phyloP scores from a whole-genome alignment of 768 basidiomycete species.

The Suillus variegatus region DNA sequence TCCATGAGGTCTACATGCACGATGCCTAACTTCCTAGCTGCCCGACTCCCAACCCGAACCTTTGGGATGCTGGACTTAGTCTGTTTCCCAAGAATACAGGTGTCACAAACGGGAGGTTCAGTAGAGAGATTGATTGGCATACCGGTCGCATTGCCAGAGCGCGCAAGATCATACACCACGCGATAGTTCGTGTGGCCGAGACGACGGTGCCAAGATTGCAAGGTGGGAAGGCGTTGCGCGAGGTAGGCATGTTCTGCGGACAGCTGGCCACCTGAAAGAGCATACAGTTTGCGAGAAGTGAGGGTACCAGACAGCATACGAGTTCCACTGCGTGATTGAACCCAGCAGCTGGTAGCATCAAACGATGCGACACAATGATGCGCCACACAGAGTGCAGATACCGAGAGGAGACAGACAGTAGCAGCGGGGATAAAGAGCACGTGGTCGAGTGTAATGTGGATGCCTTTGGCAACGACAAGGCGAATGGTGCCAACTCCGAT shows the following conservation, averaged over 20 bases:
- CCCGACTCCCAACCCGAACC: neutral
- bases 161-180: slow-evolving; percentile 28
- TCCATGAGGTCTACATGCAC: slow-evolving; percentile 8
- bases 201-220: slow-evolving; percentile 30
- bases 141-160: slow-evolving; percentile 13
- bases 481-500: slow-evolving; percentile 28
- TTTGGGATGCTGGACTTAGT: slow-evolving; percentile 2
- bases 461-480: slow-evolving; percentile 16
- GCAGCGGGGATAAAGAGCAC: slow-evolving; percentile 22
- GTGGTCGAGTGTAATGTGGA: slow-evolving; percentile 7
- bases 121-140: slow-evolving; percentile 5
- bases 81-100: slow-evolving; percentile 10
- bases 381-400: slow-evolving; percentile 17
- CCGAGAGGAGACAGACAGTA: slow-evolving; percentile 21
- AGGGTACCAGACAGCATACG: slow-evolving; percentile 5
- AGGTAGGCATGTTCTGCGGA: slow-evolving; percentile 19
- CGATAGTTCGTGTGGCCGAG: slow-evolving; percentile 32
- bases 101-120: neutral
- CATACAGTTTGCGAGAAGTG: neutral
- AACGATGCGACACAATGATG: slow-evolving; percentile 17
- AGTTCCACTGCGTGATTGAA: neutral
- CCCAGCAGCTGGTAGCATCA: slow-evolving; percentile 14
- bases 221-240: slow-evolving; percentile 4
- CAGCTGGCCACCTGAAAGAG: neutral
- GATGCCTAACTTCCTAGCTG: neutral